Percentiles rank a stretch among this genome's conserved stretches.
phyloP scores from a whole-genome alignment of 129 eudicot species.

The Escallonia herrerae region DNA sequence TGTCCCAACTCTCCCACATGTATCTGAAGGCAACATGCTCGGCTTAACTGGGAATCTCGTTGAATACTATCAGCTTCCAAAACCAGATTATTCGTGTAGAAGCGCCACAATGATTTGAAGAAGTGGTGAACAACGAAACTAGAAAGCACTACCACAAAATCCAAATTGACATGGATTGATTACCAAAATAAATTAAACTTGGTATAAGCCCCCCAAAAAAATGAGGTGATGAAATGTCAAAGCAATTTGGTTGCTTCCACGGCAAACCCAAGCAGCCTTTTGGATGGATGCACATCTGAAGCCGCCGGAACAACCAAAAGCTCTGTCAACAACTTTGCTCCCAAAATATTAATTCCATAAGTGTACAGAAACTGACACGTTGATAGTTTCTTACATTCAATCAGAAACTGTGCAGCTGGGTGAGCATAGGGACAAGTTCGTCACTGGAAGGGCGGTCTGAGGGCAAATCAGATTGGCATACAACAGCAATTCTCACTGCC shows the following conservation, averaged over 20 bases:
- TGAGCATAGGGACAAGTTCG: constrained; percentile 91
- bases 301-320: constrained; percentile 36
- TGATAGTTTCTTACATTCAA: background rate
- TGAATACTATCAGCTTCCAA: no score
- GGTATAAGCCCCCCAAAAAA: background rate
- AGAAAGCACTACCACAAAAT: background rate
- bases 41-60: background rate
- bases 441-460: constrained; percentile 85
- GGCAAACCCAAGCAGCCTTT: constrained; percentile 22
- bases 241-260: constrained; percentile 39
- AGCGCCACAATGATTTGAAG: background rate
- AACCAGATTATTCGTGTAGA: background rate
- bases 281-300: constrained; percentile 5
- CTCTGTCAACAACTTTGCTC: background rate
- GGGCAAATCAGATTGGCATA: constrained; percentile 73
- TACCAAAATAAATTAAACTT: background rate
- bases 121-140: background rate
- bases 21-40: background rate
- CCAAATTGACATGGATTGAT: background rate
- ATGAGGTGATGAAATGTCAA: constrained; percentile 5
- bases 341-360: background rate
- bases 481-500: constrained; percentile 80
- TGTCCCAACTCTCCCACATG: background rate
- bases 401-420: constrained; percentile 86
- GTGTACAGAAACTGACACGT: background rate